These are phyloP conservation scores for Monilinia fructicola DNA, from an alignment of 2,329 filamentous ascomycete species.

Conservation along the genomic window DNA sequence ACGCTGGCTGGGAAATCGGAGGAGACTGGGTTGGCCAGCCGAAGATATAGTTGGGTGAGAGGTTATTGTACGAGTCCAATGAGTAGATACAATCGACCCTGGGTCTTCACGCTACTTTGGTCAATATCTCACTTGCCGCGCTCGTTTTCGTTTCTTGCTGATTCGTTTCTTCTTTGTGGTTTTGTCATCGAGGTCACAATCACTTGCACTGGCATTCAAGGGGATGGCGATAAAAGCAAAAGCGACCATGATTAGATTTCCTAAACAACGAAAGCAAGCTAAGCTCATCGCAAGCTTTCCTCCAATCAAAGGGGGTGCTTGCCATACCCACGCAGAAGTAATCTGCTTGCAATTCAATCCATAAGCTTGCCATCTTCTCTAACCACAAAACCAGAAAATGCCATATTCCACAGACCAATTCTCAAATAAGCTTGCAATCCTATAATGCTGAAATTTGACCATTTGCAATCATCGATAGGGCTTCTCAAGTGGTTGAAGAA, in stretches of 20 bases:
- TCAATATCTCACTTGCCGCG: background rate
- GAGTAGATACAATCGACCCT: too few species aligned
- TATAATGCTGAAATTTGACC: background rate
- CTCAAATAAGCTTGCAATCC: background rate
- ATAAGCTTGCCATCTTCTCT: background rate
- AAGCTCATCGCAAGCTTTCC: too few species aligned
- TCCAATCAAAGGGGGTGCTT: background rate
- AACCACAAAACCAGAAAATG: background rate
- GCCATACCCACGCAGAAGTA: background rate
- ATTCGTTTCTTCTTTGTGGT: too few species aligned
- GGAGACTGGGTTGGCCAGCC: constrained; percentile 13
- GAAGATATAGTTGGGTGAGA: constrained; percentile 29
- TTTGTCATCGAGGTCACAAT: background rate
- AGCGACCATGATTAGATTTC: background rate
- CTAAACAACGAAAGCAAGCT: background rate
- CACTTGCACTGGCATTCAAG: background rate
- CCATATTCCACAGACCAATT: background rate
- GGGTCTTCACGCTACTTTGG: background rate
- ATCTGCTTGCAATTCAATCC: background rate
- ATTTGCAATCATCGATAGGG: background rate
- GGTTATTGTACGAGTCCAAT: too few species aligned
- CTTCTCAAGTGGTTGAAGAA: background rate
- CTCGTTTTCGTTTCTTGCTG: background rate
- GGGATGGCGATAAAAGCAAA: background rate
- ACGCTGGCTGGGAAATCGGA: constrained; percentile 24